phyloP scores from a whole-genome alignment of 768 basidiomycete species.

The Phylloporus arenicola region DNA sequence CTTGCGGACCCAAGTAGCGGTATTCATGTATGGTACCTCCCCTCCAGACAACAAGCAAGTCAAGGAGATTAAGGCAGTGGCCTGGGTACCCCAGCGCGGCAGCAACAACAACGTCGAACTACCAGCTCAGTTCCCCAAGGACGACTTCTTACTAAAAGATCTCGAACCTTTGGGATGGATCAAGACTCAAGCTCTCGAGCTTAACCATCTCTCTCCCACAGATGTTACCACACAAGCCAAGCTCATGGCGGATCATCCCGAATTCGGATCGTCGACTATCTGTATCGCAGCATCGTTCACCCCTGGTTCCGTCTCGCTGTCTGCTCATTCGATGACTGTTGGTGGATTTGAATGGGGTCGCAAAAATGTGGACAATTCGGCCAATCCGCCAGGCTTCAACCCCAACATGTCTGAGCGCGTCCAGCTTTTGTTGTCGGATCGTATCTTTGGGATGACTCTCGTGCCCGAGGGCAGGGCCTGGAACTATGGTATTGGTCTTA shows the following conservation, averaged over 20 bases:
- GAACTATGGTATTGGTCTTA: slow-evolving; percentile 95
- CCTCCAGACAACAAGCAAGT: slow-evolving; percentile 97
- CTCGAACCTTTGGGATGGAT: slow-evolving; percentile 94
- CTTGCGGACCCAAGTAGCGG: slow-evolving; percentile 93
- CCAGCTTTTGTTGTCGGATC: slow-evolving; percentile 88
- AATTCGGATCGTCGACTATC: slow-evolving; percentile 91
- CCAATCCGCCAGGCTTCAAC: slow-evolving; percentile 89
- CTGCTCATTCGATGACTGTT: slow-evolving; percentile 84
- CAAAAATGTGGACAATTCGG: slow-evolving; percentile 83
- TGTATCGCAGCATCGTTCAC: slow-evolving; percentile 95
- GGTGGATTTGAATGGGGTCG: slow-evolving; percentile 98
- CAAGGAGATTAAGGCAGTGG: slow-evolving; percentile 96
- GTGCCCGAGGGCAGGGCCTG: slow-evolving; percentile 93
- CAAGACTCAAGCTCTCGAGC: slow-evolving; percentile 92
- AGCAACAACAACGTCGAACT: slow-evolving; percentile 93
- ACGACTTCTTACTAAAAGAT: slow-evolving; percentile 92
- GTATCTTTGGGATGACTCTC: slow-evolving; percentile 92
- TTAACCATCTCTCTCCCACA: slow-evolving; percentile 85
- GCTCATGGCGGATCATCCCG: slow-evolving; percentile 93
- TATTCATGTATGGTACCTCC: slow-evolving; percentile 87
- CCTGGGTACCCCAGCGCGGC: slow-evolving; percentile 97
- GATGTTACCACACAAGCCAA: slow-evolving; percentile 95
- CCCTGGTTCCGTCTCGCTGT: slow-evolving; percentile 93
- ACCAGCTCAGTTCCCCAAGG: slow-evolving; percentile 83
- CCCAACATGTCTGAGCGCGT: slow-evolving; percentile 98